These are phyloP conservation scores for Boletus rubroflammeus DNA, from an alignment of 768 basidiomycete genomes.

Conservation along the genomic window DNA sequence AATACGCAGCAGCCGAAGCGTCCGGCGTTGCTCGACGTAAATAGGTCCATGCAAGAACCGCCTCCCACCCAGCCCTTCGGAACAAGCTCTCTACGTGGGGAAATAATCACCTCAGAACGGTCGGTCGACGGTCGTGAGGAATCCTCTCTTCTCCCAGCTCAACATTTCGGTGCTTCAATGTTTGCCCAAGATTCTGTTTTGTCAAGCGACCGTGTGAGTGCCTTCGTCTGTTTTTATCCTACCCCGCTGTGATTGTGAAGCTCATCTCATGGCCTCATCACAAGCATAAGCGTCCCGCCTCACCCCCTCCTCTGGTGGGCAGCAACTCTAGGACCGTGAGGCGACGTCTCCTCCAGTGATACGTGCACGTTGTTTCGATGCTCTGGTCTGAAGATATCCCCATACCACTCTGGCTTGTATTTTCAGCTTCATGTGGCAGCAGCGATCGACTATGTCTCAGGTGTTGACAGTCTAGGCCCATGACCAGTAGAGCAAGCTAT, in stretches of 20 bases:
- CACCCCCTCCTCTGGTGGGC: conserved; percentile 1
- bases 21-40: not conserved
- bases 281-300: conserved; percentile 15
- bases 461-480: not conserved
- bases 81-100: conserved; percentile 33
- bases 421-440: not conserved
- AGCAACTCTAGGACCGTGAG: conserved; percentile 8
- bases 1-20: not conserved
- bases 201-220: conserved; percentile 10
- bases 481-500: no score
- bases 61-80: conserved; percentile 40
- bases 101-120: not conserved
- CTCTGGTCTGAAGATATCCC: not conserved
- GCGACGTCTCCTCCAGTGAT: conserved; percentile 11
- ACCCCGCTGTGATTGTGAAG: not conserved
- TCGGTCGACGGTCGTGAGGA: not conserved
- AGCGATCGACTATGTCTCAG: not conserved
- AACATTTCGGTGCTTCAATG: conserved; percentile 5
- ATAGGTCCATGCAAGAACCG: conserved; percentile 8
- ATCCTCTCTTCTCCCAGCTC: not conserved
- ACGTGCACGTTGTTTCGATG: not conserved
- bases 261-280: not conserved
- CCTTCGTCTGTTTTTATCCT: not conserved
- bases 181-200: conserved; percentile 18
- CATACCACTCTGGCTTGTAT: not conserved